These are phyloP conservation scores for Cystobasidiopsis lactophilus DNA, from an alignment of 768 basidiomycete genomes.

Conservation along the genomic window DNA sequence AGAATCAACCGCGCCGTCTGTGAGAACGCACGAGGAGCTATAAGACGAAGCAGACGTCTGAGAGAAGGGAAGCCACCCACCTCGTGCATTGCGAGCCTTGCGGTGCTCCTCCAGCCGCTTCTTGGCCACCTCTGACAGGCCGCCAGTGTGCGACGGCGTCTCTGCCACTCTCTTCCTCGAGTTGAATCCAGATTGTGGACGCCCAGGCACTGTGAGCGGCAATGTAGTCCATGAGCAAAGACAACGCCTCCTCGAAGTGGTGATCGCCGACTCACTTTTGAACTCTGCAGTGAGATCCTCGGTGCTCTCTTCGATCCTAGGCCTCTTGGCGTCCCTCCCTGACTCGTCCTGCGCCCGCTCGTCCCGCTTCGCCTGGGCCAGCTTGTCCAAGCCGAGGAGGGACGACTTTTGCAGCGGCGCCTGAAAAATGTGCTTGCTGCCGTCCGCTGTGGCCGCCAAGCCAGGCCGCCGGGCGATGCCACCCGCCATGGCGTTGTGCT, in stretches of 20 bases:
- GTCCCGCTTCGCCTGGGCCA: slow-evolving; percentile 65
- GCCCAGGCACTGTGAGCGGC: slow-evolving; percentile 41
- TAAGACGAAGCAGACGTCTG: neutral
- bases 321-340: slow-evolving; percentile 33
- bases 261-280: slow-evolving; percentile 40
- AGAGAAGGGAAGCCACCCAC: too few species aligned
- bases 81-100: slow-evolving; percentile 13
- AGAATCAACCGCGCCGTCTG: slow-evolving; percentile 2
- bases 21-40: too few species aligned
- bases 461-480: slow-evolving; percentile 11
- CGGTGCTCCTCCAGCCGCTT: slow-evolving; percentile 55
- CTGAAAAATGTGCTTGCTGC: slow-evolving; percentile 44
- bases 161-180: slow-evolving; percentile 58
- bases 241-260: too few species aligned
- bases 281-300: slow-evolving; percentile 33
- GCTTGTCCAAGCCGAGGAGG: slow-evolving; percentile 59
- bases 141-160: slow-evolving; percentile 81
- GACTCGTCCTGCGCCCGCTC: slow-evolving; percentile 23
- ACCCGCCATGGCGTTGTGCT: slow-evolving; percentile 5
- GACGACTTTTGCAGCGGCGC: slow-evolving; percentile 57
- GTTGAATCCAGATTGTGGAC: slow-evolving; percentile 44
- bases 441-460: slow-evolving; percentile 40
- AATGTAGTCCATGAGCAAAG: neutral
- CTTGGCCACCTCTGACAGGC: slow-evolving; percentile 54
- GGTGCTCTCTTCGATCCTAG: slow-evolving; percentile 39